These are phyloP conservation scores for Plectosphaerella sp. DNA, from an alignment of 2,329 filamentous ascomycete genomes.

Conservation along the genomic window DNA sequence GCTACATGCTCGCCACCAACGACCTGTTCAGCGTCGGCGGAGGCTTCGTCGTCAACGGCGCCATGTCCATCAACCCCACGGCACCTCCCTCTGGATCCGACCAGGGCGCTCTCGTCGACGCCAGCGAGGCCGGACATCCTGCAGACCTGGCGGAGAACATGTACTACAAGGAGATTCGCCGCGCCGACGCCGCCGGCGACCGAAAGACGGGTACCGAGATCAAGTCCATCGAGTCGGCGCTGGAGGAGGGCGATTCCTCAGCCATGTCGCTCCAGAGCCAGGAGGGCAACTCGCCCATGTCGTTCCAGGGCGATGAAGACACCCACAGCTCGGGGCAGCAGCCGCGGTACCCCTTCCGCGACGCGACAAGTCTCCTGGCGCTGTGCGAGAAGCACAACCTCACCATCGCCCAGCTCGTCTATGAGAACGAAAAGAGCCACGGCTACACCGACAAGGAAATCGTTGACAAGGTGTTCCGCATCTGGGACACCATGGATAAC, in stretches of 20 bases:
- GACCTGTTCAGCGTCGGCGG: slow-evolving; percentile 48
- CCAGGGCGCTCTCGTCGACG: slow-evolving; percentile 7
- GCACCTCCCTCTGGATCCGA: slow-evolving; percentile 9
- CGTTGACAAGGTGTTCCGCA: slow-evolving; percentile 38
- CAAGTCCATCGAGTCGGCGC: slow-evolving; percentile 22
- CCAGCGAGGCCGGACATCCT: slow-evolving; percentile 28
- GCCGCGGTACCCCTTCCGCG: slow-evolving; percentile 42
- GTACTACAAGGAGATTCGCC: slow-evolving; percentile 46
- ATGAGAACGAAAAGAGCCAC: slow-evolving; percentile 47
- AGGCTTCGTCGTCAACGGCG: slow-evolving; percentile 48
- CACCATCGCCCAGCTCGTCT: slow-evolving; percentile 46
- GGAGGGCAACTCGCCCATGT: not conserved
- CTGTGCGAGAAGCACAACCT: slow-evolving; percentile 45
- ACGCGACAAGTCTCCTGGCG: slow-evolving; percentile 38
- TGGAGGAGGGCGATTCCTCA: not conserved
- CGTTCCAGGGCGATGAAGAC: not conserved
- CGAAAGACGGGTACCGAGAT: slow-evolving; percentile 39
- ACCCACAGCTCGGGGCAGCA: slow-evolving; percentile 16
- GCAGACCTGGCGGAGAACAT: slow-evolving; percentile 46
- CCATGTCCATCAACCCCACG: slow-evolving; percentile 36
- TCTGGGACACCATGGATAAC: slow-evolving; percentile 48
- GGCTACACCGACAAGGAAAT: slow-evolving; percentile 46
- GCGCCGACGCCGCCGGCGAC: slow-evolving; percentile 39
- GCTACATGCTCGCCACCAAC: slow-evolving; percentile 41
- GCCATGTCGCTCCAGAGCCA: slow-evolving; percentile 1